Base-by-base conservation (phyloP, 1,139 yeast species). In the Yamadazyma siamensis region DNA sequence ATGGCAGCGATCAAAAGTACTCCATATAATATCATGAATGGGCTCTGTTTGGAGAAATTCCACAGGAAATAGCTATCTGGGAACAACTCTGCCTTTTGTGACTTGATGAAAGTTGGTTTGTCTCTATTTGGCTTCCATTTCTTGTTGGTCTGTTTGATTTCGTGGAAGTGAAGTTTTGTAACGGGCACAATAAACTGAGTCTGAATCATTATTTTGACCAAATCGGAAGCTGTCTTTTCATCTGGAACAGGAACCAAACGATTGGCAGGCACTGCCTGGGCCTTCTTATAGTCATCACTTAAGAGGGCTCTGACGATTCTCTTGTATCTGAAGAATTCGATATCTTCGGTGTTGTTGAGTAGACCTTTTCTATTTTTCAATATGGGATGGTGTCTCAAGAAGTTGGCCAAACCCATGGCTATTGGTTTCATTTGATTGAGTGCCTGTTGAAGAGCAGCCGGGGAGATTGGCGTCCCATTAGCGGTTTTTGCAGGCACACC, bases 41-140 rank as follows among this genome's bases (percentile, higher is more conserved):
- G 74, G 41, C 84, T 84, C 30, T 88, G 87, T 36, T 89, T 87
- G 40, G 75, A 77, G 60, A 80, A 88, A 36, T 77, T 70, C 98
- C 98, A 91, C 28, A 81, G 79, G 51, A 75, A 86, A 59, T 91
- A 89, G 46, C 79, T 80, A 53, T 89, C 84, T n/a, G 85, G 82
- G 6, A 61, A 65, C 44, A 88, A 64, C 13, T 74, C 75, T 21
- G 95, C 96, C 51, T 80, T 80, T 21, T 75, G 77, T 9, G 73
- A 57, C 26, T 82, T 68, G 37, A 74, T 70, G 40, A 89, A 63
- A 13, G 84, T 79, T 6, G 98, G 97, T 36, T 75, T 75, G 10
- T 80, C 81, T 47, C 75, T 80, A 51, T 77, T 81, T 22, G 96
- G 91, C 35, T 55, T 62, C 74, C 74, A 68, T 18, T 70, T 68